These are phyloP conservation scores for Boletus speciosus DNA, from an alignment of 768 basidiomycete species.

Conservation along the genomic window DNA sequence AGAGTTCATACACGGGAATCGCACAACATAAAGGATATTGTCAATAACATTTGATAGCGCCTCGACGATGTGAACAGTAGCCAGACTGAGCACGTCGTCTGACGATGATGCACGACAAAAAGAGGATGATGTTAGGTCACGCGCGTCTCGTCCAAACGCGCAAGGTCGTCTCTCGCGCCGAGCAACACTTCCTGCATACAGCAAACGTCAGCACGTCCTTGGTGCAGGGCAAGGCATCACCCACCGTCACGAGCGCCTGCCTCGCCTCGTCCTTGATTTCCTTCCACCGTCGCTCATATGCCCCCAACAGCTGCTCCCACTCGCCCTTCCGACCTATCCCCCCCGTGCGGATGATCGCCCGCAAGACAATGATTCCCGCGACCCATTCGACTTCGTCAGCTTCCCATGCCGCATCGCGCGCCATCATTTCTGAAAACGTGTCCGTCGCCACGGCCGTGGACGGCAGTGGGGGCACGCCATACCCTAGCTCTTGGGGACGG, in stretches of 20 bases:
- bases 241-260: slow-evolving; percentile 57
- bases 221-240: slow-evolving; percentile 6
- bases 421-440: slow-evolving; percentile 58
- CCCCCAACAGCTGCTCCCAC: slow-evolving; percentile 52
- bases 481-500: slow-evolving; percentile 41
- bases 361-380: slow-evolving; percentile 55
- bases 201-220: not conserved
- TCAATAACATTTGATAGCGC: not conserved
- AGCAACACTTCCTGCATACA: slow-evolving; percentile 45
- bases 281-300: slow-evolving; percentile 66
- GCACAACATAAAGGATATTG: not conserved
- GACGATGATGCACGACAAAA: not conserved
- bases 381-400: slow-evolving; percentile 67
- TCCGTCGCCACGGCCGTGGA: slow-evolving; percentile 20
- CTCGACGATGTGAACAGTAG: not conserved
- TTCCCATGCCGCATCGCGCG: slow-evolving; percentile 65
- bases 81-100: not conserved
- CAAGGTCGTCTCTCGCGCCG: slow-evolving; percentile 51
- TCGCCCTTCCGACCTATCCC: slow-evolving; percentile 49
- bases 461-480: slow-evolving; percentile 25
- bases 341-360: slow-evolving; percentile 54
- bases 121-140: slow-evolving; percentile 3
- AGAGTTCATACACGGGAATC: not conserved
- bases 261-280: slow-evolving; percentile 67
- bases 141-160: slow-evolving; percentile 37